phyloP scores from a whole-genome alignment of 1,139 yeast genomes.

The Williopsis jadinii region DNA sequence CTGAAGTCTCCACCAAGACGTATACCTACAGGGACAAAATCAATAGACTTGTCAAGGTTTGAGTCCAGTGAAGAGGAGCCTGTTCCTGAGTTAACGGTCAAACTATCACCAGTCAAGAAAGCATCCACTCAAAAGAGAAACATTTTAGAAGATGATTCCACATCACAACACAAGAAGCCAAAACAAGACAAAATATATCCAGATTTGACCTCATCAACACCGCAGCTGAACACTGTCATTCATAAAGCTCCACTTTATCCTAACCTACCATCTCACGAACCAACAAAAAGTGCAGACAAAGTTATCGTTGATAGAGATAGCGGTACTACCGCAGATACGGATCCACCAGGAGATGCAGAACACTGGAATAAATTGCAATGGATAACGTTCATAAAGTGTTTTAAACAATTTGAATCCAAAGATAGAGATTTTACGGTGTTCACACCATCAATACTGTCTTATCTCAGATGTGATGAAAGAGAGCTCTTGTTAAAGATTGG shows the following conservation, averaged over 20 bases:
- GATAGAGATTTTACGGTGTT: slow-evolving; percentile 12
- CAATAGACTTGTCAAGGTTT: background rate
- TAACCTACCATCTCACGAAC: no score
- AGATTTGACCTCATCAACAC: no score
- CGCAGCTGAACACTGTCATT: no score
- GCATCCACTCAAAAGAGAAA: no score
- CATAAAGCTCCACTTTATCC: no score
- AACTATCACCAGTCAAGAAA: background rate
- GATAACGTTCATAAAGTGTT: slow-evolving; percentile 12
- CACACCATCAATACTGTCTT: slow-evolving; percentile 6
- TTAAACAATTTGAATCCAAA: slow-evolving; percentile 3
- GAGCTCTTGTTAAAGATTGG: slow-evolving; percentile 17
- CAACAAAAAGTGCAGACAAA: background rate
- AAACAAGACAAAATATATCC: no score
- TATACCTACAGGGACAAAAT: background rate
- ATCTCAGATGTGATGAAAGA: slow-evolving; percentile 14
- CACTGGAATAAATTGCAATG: slow-evolving; percentile 19
- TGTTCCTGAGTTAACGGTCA: background rate
- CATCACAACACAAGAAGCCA: no score
- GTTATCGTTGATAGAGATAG: background rate
- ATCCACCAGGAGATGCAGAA: slow-evolving; percentile 10
- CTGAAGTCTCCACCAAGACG: slow-evolving; percentile 1
- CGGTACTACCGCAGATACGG: background rate
- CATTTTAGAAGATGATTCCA: no score
- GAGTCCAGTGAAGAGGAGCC: slow-evolving; percentile 5